These are phyloP conservation scores for Plasmodium sp. DNA, from an alignment of 169 alveolate genomes.

Conservation along the genomic window DNA sequence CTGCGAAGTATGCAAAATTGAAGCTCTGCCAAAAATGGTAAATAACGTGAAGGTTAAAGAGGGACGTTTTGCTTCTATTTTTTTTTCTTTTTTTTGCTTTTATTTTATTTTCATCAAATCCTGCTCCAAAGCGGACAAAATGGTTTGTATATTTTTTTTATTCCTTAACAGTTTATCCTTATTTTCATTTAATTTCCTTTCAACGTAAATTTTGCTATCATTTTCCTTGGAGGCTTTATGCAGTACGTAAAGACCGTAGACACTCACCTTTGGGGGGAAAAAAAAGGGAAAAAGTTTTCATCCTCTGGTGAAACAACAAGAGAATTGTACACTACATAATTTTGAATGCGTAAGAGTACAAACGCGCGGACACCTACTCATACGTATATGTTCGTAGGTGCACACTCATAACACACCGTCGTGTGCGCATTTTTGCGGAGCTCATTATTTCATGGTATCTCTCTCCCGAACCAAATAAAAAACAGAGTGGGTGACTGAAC, in stretches of 20 bases:
- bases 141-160: slow-evolving; percentile 17
- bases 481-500: slow-evolving; percentile 55
- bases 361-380: background rate
- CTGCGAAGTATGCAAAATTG: background rate
- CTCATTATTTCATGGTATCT: background rate
- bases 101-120: slow-evolving; percentile 36
- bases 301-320: background rate
- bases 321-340: background rate
- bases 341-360: background rate
- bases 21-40: background rate
- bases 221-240: slow-evolving; percentile 68
- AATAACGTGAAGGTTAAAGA: slow-evolving; percentile 1
- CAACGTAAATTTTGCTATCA: slow-evolving; percentile 32
- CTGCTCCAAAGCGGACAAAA: slow-evolving; percentile 30
- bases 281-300: slow-evolving; percentile 3
- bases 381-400: background rate
- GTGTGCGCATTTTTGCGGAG: background rate
- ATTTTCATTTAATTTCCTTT: slow-evolving; percentile 52
- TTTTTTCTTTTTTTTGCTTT: background rate
- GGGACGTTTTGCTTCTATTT: background rate
- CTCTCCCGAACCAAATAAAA: slow-evolving; percentile 55
- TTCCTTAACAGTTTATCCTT: slow-evolving; percentile 53
- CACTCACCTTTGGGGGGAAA: slow-evolving; percentile 28
- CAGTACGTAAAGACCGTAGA: slow-evolving; percentile 52
- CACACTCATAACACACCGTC: background rate